phyloP scores from a whole-genome alignment of 2,329 filamentous ascomycete species.

The Aspergillus niger region DNA sequence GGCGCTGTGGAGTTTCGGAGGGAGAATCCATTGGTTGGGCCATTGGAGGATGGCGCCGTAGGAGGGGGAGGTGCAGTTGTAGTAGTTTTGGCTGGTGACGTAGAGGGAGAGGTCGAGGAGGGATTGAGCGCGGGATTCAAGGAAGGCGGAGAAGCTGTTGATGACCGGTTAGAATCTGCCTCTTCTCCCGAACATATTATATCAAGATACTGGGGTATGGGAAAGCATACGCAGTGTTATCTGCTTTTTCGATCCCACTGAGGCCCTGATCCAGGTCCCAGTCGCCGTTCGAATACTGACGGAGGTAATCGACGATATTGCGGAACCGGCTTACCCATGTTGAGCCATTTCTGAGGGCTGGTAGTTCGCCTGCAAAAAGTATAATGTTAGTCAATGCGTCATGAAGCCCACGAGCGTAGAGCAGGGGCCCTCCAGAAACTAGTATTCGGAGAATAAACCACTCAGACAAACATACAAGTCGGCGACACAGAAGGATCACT shows the following conservation, averaged over 20 bases:
- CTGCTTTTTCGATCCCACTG: conserved; percentile 47
- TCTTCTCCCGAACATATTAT: background rate
- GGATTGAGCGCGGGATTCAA: conserved; percentile 72
- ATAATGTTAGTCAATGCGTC: background rate
- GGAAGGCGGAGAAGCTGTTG: conserved; percentile 61
- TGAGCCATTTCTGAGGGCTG: conserved; percentile 58
- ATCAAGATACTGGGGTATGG: background rate
- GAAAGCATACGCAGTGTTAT: conserved; percentile 51
- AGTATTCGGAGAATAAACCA: background rate
- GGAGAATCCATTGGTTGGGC: conserved; percentile 84
- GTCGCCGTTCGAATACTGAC: conserved; percentile 48
- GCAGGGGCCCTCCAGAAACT: background rate
- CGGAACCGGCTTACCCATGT: conserved; percentile 56
- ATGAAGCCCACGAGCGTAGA: background rate
- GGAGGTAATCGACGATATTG: conserved; percentile 57
- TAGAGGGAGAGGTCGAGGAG: conserved; percentile 87
- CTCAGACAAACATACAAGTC: conserved; percentile 58
- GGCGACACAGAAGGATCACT: conserved; percentile 73
- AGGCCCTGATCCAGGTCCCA: conserved; percentile 53
- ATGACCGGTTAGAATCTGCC: background rate
- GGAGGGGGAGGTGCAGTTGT: conserved; percentile 71
- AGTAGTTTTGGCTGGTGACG: conserved; percentile 86
- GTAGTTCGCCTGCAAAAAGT: conserved; percentile 53
- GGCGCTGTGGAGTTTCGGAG: conserved; percentile 68
- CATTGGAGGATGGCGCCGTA: conserved; percentile 80